These are phyloP conservation scores for Penicillium sp. DNA, from an alignment of 2,329 filamentous ascomycete genomes.

Conservation along the genomic window DNA sequence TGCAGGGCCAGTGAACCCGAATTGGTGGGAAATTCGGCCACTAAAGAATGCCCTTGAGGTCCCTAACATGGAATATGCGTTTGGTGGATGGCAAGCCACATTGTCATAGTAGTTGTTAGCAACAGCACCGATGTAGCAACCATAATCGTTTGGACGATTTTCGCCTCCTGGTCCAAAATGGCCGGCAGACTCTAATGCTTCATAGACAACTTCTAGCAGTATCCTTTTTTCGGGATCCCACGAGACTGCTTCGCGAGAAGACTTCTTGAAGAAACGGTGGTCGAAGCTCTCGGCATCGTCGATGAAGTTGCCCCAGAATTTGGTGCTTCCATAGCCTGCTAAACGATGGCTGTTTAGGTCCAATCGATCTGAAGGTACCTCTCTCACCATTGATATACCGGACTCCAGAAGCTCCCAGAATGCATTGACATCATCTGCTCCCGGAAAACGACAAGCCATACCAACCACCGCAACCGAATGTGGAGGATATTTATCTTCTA, in stretches of 20 bases:
- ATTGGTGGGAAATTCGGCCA: constrained; percentile 69
- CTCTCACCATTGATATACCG: constrained; percentile 27
- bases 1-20: constrained; percentile 70
- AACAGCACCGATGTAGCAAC: constrained; percentile 25
- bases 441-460: constrained; percentile 70
- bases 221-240: constrained; percentile 68
- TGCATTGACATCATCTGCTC: constrained; percentile 41
- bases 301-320: constrained; percentile 65
- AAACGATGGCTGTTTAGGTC: constrained; percentile 63
- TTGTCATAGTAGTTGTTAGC: constrained; percentile 26
- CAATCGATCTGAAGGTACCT: constrained; percentile 63
- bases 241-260: constrained; percentile 57
- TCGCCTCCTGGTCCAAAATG: constrained; percentile 37
- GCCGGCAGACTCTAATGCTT: constrained; percentile 76
- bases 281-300: constrained; percentile 73
- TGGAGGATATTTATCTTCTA: constrained; percentile 4
- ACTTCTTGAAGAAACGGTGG: constrained; percentile 81
- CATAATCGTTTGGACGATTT: constrained; percentile 19
- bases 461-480: constrained; percentile 66
- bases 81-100: constrained; percentile 23
- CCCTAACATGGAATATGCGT: constrained; percentile 14
- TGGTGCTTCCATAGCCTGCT: constrained; percentile 66
- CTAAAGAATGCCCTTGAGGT: constrained; percentile 48
- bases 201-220: constrained; percentile 71
- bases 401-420: constrained; percentile 34